These are phyloP conservation scores for Anthracocystis setariae DNA, from an alignment of 1,284 basidiomycete species.

Conservation along the genomic window DNA sequence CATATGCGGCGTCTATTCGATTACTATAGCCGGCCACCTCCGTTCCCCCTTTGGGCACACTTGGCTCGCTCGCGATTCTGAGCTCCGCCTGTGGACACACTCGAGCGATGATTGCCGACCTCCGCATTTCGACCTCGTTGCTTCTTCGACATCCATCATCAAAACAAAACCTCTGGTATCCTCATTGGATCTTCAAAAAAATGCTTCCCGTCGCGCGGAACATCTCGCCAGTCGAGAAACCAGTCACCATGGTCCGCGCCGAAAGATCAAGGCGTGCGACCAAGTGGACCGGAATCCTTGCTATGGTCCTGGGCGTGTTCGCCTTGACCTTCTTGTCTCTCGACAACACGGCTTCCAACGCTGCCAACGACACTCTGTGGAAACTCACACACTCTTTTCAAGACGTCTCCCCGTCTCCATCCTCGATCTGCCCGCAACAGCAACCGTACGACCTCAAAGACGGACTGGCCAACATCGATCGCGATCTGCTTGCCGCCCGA, in stretches of 20 bases:
- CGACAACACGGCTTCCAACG: conserved; percentile 28
- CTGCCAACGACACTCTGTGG: conserved; percentile 40
- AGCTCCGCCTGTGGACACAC: not conserved
- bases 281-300: conserved; percentile 26
- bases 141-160: too few relatives aligned
- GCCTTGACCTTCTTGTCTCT: conserved; percentile 32
- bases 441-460: conserved; percentile 39
- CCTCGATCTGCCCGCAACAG: conserved; percentile 37
- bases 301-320: conserved; percentile 22
- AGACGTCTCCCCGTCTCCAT: conserved; percentile 6
- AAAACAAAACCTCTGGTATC: too few relatives aligned
- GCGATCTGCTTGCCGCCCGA: conserved; percentile 34
- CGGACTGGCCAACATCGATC: conserved; percentile 36
- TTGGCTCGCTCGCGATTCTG: not conserved
- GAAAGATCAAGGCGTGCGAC: conserved; percentile 4
- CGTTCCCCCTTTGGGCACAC: too few relatives aligned
- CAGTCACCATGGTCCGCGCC: not conserved
- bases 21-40: not conserved
- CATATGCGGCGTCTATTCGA: not conserved
- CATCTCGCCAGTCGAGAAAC: conserved; percentile 20
- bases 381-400: conserved; percentile 17
- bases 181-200: too few relatives aligned
- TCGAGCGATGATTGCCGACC: not conserved
- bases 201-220: conserved; percentile 21
- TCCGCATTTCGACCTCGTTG: too few relatives aligned